phyloP scores from a whole-genome alignment of 768 basidiomycete species.

The Leccinum variicolor region DNA sequence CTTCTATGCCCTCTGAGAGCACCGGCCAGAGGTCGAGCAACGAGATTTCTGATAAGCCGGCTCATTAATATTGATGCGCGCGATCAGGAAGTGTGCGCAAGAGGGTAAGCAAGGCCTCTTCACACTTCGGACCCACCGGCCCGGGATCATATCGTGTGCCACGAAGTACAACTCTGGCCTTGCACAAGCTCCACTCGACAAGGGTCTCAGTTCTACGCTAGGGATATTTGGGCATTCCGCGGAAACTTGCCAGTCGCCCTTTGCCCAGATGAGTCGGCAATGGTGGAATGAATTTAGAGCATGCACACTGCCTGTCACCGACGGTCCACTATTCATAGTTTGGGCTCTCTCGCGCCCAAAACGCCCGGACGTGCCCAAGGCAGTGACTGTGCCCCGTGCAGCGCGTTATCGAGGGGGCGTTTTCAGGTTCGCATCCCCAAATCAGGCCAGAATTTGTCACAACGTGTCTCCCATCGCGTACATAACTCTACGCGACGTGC shows the following conservation, averaged over 20 bases:
- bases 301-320: background rate
- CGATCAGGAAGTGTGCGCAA: background rate
- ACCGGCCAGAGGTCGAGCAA: too few relatives aligned
- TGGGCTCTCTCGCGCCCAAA: background rate
- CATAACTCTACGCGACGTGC: slow-evolving; percentile 14
- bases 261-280: slow-evolving; percentile 4
- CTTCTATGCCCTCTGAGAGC: background rate
- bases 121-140: background rate
- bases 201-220: background rate
- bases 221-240: background rate
- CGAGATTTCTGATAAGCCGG: background rate
- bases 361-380: slow-evolving; percentile 8
- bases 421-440: slow-evolving; percentile 7
- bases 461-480: slow-evolving; percentile 20
- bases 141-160: background rate
- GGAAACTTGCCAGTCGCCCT: background rate
- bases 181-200: background rate
- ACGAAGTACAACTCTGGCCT: background rate
- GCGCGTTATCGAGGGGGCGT: slow-evolving; percentile 10
- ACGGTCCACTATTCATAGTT: slow-evolving; percentile 1
- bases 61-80: background rate
- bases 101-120: background rate
- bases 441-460: background rate
- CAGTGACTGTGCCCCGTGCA: slow-evolving; percentile 8
- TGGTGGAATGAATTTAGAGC: slow-evolving; percentile 1